Base-by-base conservation (phyloP, 2,329 filamentous ascomycete genomes). In the Botryotinia calthae region DNA sequence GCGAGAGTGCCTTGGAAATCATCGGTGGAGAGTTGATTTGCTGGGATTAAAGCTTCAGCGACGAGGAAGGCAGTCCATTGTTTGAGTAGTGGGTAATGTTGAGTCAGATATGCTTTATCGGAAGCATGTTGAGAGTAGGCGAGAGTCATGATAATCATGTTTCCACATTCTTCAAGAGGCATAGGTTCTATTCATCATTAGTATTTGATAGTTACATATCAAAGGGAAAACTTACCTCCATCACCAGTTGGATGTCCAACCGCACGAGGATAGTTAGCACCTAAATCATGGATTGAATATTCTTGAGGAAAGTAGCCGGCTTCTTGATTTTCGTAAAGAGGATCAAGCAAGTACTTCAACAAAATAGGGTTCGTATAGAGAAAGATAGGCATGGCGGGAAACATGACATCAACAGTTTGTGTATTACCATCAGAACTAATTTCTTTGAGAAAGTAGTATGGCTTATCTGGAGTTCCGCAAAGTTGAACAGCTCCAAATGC, bases 391-490 rank as follows among this genome's bases (percentile, higher is more conserved):
- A 92, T 92, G 0, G 93, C 88, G 0, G 93, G 93, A 83, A 94
- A 97, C 76, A 97, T 94, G 76, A 97, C 93, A 82, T 96, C 93
- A 34, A 97, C 93, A 0, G 94, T 97, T 80, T 97, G 93, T 76
- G 90, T 91, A 77, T 97, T 95, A 58, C 94, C 93, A 79, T 97
- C 91, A 5, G 92, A 95, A 75, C 91, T 94, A 78, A 97, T 97
- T 80, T 97, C 94, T 81, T 97, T 97, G 71, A 97, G 83, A 83
- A 97, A 97, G 22, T 97, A 82, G 70, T 95, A 87, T 0, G 91
- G 90, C 72, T 91, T 87, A 0, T 90, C 84, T 5, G 88, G 84
- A 22, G 92, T 92, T 71, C 92, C 89, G 14, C 90, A 88, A 79
- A 94, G 92, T 75, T 90, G 90, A 2, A 93, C 90, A 0, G 89